Evolutionary conservation across 306 rosid species (phyloP), one percentile per base, ranked within the genome.

Genomic region (Trifolium dubium): DNA sequence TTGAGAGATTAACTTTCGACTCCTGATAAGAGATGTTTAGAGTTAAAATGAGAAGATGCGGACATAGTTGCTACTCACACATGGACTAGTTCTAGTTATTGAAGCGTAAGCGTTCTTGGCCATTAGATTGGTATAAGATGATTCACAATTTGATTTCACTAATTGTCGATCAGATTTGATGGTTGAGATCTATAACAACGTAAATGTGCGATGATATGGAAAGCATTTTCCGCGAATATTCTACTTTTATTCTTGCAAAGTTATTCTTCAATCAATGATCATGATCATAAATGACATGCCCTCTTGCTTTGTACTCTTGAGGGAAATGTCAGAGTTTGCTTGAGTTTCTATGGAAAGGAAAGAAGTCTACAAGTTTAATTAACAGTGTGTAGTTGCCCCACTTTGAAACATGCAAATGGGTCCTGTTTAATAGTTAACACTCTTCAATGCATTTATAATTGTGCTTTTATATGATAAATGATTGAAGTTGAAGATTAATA

Each of bases 401-500:
- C 56, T 50, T 50, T 50, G 37, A 58, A 58, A 23, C 39, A 59
- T 59, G 10, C 40, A 59, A 59, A 59, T 59, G 5, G 17, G 10
- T 59, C 64, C 14, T 29, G 17, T 10, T 30, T 29, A 13, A 58
- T 58, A 58, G 8, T 53, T 18, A 58, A 12, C 1, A 10, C 29
- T 29, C 35, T 29, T 12, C 64, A 56, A 28, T 58, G 39, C 39
- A 58, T 29, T 58, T 29, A 58, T 58, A 5, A 58, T 12, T 29
- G 2, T 29, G 64, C 17, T 58, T 58, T 29, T 58, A 19, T 51
- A 17, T 7, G 40, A 5, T 23, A 5, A 4, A 56, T 56, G 62
- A 56, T 56, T 56, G 62, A 12, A 30, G 64, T 29, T 58, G 39
- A 58, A 58, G 39, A 58, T 30, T 29, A 13, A 58, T 29, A 58